Conservation (phyloP, 148 eudicot genomes). For the Simmondsia chinensis region DNA sequence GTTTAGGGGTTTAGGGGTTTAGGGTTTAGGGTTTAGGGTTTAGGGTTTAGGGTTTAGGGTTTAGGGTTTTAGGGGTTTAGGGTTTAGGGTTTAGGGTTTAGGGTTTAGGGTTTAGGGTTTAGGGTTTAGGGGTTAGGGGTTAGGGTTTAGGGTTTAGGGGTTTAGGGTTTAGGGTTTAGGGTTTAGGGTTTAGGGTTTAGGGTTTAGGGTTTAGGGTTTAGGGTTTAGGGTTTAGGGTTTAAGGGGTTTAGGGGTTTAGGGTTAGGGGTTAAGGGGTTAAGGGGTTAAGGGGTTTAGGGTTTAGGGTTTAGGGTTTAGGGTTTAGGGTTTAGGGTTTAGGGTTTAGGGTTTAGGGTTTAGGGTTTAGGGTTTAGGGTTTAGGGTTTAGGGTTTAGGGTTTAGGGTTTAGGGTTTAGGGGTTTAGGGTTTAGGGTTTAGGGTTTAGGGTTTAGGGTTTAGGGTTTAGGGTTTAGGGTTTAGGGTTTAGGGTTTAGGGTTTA, state of each 20-base stretch:
- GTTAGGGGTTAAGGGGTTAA: no score
- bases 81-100: not conserved
- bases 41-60: no score
- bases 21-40: no score
- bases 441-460: constrained; percentile 1
- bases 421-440: constrained; percentile 1
- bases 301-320: not conserved
- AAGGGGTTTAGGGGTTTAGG: no score
- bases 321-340: not conserved
- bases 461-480: not conserved
- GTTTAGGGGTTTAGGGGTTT: no score
- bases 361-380: constrained; percentile 1
- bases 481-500: not conserved
- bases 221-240: constrained; percentile 1
- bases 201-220: constrained; percentile 1
- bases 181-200: constrained; percentile 1
- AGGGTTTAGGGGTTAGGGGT: not conserved
- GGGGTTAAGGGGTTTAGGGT: no score
- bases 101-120: not conserved
- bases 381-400: constrained; percentile 5
- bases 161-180: no score
- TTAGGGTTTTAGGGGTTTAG: no score
- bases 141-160: not conserved
- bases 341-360: not conserved
- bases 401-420: constrained; percentile 6